Conservation (phyloP, 2,329 filamentous ascomycete genomes). For the Ceratocystiopsis sp. region DNA sequence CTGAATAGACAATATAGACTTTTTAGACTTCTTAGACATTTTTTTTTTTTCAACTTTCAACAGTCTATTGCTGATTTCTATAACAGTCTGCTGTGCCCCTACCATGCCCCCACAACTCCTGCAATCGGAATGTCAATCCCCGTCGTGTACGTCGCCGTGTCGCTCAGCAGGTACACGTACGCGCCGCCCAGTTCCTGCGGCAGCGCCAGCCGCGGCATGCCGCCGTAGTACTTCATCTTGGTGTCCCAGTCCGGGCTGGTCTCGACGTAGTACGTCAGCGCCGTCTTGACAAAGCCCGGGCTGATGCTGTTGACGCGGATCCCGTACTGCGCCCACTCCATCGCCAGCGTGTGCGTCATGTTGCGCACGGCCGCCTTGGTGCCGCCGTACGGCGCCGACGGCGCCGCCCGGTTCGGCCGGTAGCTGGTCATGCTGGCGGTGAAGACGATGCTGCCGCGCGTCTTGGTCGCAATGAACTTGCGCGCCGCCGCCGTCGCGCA, state of each 20-base stretch:
- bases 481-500: constrained; percentile 28
- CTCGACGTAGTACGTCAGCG: constrained; percentile 32
- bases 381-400: constrained; percentile 29
- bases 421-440: constrained; percentile 31
- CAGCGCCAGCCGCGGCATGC: constrained; percentile 35
- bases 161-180: constrained; percentile 38
- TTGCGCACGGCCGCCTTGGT: constrained; percentile 42
- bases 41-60: no score
- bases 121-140: constrained; percentile 30
- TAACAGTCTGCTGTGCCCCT: no score
- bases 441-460: constrained; percentile 24
- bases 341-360: constrained; percentile 28
- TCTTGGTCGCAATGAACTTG: constrained; percentile 20
- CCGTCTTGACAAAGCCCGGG: constrained; percentile 25
- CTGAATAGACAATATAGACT: no score
- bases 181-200: constrained; percentile 37
- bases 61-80: neutral
- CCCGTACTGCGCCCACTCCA: constrained; percentile 26
- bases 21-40: no score
- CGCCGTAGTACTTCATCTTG: constrained; percentile 41
- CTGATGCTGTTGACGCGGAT: constrained; percentile 30
- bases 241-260: constrained; percentile 36
- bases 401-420: constrained; percentile 30
- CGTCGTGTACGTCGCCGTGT: constrained; percentile 32
- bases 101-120: constrained; percentile 17